A percentile compares a stretch with the other conserved stretches of the same genome.
Evolutionary conservation across 129 eudicot genomes (phyloP).

Genomic region (Heracleum sosnowskyi): DNA sequence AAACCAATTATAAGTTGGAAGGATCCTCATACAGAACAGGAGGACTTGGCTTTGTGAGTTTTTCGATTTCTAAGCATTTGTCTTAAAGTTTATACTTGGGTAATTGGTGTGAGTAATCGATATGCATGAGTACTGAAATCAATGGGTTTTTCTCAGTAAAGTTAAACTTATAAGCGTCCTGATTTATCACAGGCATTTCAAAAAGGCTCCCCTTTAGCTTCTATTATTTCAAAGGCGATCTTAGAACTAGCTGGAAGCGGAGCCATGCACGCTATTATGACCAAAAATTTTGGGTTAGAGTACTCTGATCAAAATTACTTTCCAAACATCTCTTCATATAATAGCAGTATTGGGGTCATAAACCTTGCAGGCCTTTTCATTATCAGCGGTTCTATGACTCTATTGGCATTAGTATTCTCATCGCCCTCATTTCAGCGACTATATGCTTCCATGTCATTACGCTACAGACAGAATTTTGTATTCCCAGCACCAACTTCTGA

Average conservation of each 20-base stretch:
- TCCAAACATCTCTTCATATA: background rate
- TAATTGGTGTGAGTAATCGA: background rate
- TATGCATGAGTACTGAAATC: background rate
- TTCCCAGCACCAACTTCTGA: background rate
- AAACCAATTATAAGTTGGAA: conserved; percentile 18
- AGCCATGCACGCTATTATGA: background rate
- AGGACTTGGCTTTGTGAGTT: conserved; percentile 44
- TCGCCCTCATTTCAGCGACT: background rate
- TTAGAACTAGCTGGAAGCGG: background rate
- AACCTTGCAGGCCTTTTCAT: conserved; percentile 10
- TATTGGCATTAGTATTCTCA: background rate
- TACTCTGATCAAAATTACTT: background rate
- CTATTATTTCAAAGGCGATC: background rate
- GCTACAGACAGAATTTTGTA: background rate
- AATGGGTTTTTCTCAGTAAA: background rate
- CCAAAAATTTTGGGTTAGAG: background rate
- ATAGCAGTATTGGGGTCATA: background rate
- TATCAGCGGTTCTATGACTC: background rate
- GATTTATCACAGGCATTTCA: background rate
- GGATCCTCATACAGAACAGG: conserved; percentile 30
- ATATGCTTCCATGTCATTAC: background rate
- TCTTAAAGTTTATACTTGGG: background rate
- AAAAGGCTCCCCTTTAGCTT: conserved; percentile 5
- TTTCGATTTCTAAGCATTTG: background rate
- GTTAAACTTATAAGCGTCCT: background rate